Base-by-base conservation (phyloP, 2,329 filamentous ascomycete species). In the Thelonectria discophora region DNA sequence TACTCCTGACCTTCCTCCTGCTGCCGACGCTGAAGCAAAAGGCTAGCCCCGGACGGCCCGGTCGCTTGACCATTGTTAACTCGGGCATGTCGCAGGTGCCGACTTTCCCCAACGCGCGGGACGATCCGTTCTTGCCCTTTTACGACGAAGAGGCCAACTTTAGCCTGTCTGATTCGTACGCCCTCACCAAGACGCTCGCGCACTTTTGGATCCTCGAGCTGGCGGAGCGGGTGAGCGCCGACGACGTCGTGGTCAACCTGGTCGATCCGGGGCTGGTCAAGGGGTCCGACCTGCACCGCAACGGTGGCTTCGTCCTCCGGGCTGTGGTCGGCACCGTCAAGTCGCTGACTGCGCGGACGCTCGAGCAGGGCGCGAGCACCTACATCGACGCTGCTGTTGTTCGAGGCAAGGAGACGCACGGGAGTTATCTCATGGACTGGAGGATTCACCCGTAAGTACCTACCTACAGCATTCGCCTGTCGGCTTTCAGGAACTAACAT, bases 241-340 rank as follows among this genome's bases (percentile, higher is more conserved):
- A 81, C 2, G 76, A 81, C 37, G 77, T 82, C 0, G 62, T 80
- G 8, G 71, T 85, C 42, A 85, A 84, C 54, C 61, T 82, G 1
- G 80, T 79, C 1, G 81, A 82, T 18, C 83, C 83, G 1, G 82
- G 80, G 0, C 73, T 77, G 46, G 73, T 77, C 8, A 77, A 73
- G 37, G 81, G 79, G 3, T 85, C 84, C 0, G 66, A 71, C 0
- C 71, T 86, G 3, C 63, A 68, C 15, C 75, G 78, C 1, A 75
- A 80, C 2, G 60, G 68, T 1, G 59, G 60, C 10, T 55, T 69
- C 1, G 3, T 74, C 0, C 6, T 70, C 1, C 62, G 51, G 5
- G 43, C 69, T 1, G 12, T 73, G 0, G 8, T 27, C 2, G 15
- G 20, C 4, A 6, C 60, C 0, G 3, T 62, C 21, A 69, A 70